phyloP scores from a whole-genome alignment of 2,329 filamentous ascomycete genomes.

The Calonectria naviculata region DNA sequence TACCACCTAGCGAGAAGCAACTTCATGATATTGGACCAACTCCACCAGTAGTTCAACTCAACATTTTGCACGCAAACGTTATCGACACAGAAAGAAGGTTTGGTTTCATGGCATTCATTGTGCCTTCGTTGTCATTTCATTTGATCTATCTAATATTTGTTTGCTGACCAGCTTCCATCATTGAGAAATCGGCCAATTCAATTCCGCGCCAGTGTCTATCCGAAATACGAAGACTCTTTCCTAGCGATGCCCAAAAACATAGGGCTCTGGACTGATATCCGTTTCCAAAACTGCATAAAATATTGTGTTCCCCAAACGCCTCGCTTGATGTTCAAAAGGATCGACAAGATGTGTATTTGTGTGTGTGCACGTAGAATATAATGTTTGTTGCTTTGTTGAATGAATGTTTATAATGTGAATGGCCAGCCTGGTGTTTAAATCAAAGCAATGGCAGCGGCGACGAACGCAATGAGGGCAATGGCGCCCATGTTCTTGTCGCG shows the following conservation, averaged over 20 bases:
- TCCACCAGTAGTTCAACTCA: conserved; percentile 12
- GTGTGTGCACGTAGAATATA: conserved; percentile 22
- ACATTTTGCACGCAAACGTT: neutral
- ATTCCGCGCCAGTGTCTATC: neutral
- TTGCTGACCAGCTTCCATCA: neutral
- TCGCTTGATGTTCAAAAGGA: conserved; percentile 35
- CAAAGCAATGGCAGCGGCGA: conserved; percentile 54
- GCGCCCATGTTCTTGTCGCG: conserved; percentile 41
- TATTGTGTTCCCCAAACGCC: conserved; percentile 35
- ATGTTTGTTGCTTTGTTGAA: neutral
- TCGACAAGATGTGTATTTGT: conserved; percentile 3
- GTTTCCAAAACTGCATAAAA: neutral
- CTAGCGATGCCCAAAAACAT: neutral
- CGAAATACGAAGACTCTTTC: neutral
- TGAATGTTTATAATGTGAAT: neutral
- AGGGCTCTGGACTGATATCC: neutral
- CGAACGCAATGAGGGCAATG: conserved; percentile 56
- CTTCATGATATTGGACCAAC: conserved; percentile 25
- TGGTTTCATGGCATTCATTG: conserved; percentile 5
- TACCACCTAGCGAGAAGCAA: conserved; percentile 24
- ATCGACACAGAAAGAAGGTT: neutral
- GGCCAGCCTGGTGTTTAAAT: conserved; percentile 29
- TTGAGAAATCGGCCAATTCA: neutral
- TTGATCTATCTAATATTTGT: conserved; percentile 1
- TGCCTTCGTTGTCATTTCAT: conserved; percentile 15